Conservation (phyloP, 2,329 filamentous ascomycete genomes). For the Tolypocladium guangdongense region DNA sequence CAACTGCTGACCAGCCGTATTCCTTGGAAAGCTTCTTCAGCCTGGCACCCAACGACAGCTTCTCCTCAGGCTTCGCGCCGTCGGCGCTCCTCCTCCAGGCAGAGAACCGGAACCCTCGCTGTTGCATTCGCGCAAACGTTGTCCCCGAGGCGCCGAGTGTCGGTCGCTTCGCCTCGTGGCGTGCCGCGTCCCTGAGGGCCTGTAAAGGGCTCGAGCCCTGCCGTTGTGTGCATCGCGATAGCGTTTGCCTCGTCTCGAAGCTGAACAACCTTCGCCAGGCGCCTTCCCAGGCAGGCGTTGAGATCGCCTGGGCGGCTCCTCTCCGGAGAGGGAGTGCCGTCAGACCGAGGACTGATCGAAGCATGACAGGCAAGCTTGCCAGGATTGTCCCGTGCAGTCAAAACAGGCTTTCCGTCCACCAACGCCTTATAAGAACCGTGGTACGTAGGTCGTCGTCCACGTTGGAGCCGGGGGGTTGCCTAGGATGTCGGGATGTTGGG, state of each 20-base stretch:
- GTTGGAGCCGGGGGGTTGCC: neutral
- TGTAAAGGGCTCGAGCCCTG: neutral
- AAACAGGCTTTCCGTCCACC: neutral
- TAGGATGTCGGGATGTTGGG: neutral
- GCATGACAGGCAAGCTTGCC: slow-evolving; percentile 8
- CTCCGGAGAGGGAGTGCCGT: slow-evolving; percentile 10
- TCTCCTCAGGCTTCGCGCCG: slow-evolving; percentile 12
- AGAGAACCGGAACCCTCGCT: slow-evolving; percentile 20
- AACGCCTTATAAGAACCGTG: neutral
- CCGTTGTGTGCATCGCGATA: slow-evolving; percentile 1
- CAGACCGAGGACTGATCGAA: slow-evolving; percentile 14
- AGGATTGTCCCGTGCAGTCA: neutral
- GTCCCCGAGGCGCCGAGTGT: slow-evolving; percentile 6
- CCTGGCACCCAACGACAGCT: slow-evolving; percentile 51
- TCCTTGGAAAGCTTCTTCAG: slow-evolving; percentile 79
- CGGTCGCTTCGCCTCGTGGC: slow-evolving; percentile 3
- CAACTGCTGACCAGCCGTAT: slow-evolving; percentile 88
- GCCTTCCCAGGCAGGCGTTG: slow-evolving; percentile 14
- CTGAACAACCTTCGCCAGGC: slow-evolving; percentile 17
- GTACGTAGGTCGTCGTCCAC: neutral
- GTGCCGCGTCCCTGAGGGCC: neutral
- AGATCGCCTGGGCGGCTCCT: slow-evolving; percentile 8
- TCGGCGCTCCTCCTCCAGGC: slow-evolving; percentile 18
- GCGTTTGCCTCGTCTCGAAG: slow-evolving; percentile 11
- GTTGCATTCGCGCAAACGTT: slow-evolving; percentile 12